phyloP scores from a whole-genome alignment of 768 basidiomycete species.

The Phallus indusiatus region DNA sequence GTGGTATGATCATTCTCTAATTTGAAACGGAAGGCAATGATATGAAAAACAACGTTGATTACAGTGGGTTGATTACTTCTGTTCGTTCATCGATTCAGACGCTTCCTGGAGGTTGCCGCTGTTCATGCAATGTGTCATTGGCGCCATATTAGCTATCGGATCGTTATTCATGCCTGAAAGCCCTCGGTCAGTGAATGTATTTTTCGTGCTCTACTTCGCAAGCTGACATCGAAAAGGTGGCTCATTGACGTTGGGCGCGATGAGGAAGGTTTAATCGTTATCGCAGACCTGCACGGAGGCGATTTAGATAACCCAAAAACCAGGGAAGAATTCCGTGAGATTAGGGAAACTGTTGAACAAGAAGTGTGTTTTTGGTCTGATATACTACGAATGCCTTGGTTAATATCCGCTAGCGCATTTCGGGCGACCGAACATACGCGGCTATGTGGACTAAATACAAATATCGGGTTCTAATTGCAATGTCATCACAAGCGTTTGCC shows the following conservation, averaged over 20 bases:
- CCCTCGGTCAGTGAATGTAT: conserved; percentile 57
- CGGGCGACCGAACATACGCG: conserved; percentile 50
- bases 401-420: conserved; percentile 41
- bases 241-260: conserved; percentile 83
- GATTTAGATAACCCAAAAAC: conserved; percentile 59
- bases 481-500: conserved; percentile 93
- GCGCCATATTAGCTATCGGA: conserved; percentile 66
- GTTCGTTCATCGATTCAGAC: conserved; percentile 79
- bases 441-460: conserved; percentile 86
- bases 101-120: conserved; percentile 89
- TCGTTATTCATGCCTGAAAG: conserved; percentile 84
- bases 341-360: conserved; percentile 67
- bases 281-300: conserved; percentile 84
- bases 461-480: conserved; percentile 80
- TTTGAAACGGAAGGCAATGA: not conserved
- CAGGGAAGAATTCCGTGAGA: conserved; percentile 79
- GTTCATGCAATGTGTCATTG: conserved; percentile 82
- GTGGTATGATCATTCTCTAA: conserved; percentile 49
- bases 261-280: conserved; percentile 71
- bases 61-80: conserved; percentile 92
- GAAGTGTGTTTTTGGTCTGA: conserved; percentile 37
- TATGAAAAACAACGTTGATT: not conserved
- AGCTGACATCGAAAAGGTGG: conserved; percentile 48
- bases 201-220: conserved; percentile 78
- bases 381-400: conserved; percentile 31